Conservation (phyloP, 257 asterid species). For the Solanum habrochaites region DNA sequence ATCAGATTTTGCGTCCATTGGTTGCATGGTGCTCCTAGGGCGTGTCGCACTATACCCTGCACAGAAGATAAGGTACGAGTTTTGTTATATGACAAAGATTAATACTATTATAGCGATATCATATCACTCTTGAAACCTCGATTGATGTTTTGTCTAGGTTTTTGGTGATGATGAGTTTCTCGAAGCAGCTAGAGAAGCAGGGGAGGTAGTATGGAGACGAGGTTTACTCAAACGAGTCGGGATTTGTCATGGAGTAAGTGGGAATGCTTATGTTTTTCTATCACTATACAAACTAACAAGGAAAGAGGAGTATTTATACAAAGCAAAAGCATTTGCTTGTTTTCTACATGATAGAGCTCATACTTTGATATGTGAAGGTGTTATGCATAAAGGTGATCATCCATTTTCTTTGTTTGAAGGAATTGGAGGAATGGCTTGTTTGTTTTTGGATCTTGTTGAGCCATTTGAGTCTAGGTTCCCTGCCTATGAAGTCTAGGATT, state of each 20-base stretch:
- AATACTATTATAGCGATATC: background rate
- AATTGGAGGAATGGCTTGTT: constrained; percentile 57
- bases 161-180: constrained; percentile 52
- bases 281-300: constrained; percentile 56
- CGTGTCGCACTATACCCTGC: constrained; percentile 59
- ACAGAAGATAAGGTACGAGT: constrained; percentile 54
- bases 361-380: constrained; percentile 40
- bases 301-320: constrained; percentile 46
- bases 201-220: constrained; percentile 69
- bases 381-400: constrained; percentile 73
- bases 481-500: constrained; percentile 47
- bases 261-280: constrained; percentile 65
- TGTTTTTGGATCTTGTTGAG: constrained; percentile 56
- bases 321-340: constrained; percentile 67
- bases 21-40: constrained; percentile 93
- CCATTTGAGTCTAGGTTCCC: constrained; percentile 60
- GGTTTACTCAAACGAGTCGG: constrained; percentile 78
- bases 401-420: constrained; percentile 76
- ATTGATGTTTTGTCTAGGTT: constrained; percentile 19
- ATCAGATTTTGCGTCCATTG: constrained; percentile 66
- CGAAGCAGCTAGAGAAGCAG: constrained; percentile 64
- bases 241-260: constrained; percentile 78
- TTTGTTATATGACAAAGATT: background rate
- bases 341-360: constrained; percentile 57
- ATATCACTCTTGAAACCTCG: background rate